phyloP scores from a whole-genome alignment of 306 rosid species.

The Erythrophleum fordii region DNA sequence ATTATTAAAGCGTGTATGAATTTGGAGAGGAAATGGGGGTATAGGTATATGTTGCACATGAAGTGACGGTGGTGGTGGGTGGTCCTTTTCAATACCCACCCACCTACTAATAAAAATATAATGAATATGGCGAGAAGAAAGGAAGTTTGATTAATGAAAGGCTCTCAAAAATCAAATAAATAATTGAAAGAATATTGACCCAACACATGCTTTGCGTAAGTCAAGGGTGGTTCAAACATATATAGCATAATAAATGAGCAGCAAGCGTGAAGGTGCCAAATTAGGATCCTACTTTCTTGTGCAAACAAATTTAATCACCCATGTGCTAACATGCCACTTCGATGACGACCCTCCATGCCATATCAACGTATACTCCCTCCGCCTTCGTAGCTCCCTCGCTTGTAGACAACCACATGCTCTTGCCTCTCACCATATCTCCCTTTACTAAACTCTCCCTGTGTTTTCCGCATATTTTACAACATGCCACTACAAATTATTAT shows the following conservation, averaged over 20 bases:
- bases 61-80: neutral
- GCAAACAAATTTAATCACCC: slow-evolving; percentile 35
- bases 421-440: neutral
- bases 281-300: slow-evolving; percentile 42
- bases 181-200: neutral
- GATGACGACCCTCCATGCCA: slow-evolving; percentile 32
- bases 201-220: slow-evolving; percentile 28
- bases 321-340: slow-evolving; percentile 35
- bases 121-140: neutral
- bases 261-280: slow-evolving; percentile 35
- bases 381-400: neutral
- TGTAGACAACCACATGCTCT: slow-evolving; percentile 31
- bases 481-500: no score
- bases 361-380: slow-evolving; percentile 8
- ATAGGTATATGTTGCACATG: neutral
- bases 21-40: neutral
- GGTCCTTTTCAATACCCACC: neutral
- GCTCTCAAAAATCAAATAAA: no score
- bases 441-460: no score
- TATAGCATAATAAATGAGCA: neutral
- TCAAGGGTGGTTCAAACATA: neutral
- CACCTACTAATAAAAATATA: neutral
- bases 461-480: no score
- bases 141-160: neutral
- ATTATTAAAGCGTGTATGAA: neutral